phyloP scores from a whole-genome alignment of 176 grass and related monocot genomes.

The Triticum turgidum region DNA sequence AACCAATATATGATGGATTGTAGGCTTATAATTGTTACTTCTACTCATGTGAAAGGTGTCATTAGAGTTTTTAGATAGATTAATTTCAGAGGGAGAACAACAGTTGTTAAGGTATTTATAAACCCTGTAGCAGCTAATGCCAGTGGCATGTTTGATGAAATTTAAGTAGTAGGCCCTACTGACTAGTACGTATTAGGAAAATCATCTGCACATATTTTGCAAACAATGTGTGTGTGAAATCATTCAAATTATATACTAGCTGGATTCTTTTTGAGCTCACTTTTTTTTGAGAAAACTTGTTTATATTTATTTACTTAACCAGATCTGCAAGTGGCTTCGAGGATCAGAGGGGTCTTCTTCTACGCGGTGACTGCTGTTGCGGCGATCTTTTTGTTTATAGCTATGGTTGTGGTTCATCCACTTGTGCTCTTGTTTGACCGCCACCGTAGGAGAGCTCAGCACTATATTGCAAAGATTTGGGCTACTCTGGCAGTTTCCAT shows the following conservation, averaged over 20 bases:
- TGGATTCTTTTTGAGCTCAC: neutral
- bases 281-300: neutral
- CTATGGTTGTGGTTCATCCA: slow-evolving; percentile 78
- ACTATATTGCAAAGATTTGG: slow-evolving; percentile 85
- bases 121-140: neutral
- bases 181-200: neutral
- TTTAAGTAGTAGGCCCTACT: neutral
- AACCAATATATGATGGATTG: neutral
- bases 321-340: slow-evolving; percentile 61
- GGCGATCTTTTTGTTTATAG: slow-evolving; percentile 67
- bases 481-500: slow-evolving; percentile 71
- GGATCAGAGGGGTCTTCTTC: slow-evolving; percentile 78
- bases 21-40: neutral
- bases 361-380: slow-evolving; percentile 61
- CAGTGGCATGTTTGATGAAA: neutral
- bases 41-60: neutral
- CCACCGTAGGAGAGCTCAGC: slow-evolving; percentile 64
- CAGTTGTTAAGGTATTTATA: neutral
- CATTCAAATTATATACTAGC: neutral
- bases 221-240: neutral
- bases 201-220: neutral
- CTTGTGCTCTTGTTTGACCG: slow-evolving; percentile 74
- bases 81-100: neutral
- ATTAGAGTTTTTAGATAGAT: neutral
- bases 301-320: slow-evolving; percentile 39